Percentiles rank a stretch among this genome's conserved stretches.
Conservation (phyloP, 805 yeast genomes). For the Cyberlindnera subsufficiens region DNA sequence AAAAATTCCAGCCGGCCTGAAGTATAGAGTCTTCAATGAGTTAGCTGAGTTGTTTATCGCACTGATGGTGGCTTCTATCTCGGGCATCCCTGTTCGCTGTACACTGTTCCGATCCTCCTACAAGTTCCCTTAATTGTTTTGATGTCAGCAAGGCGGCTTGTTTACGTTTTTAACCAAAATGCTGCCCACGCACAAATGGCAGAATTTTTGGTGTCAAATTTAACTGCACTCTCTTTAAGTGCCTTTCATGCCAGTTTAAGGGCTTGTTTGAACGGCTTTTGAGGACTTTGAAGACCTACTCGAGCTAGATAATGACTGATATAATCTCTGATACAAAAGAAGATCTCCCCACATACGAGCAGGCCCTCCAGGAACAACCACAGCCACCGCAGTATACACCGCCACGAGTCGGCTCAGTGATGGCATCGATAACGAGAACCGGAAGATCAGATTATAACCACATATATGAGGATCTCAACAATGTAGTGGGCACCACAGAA, state of each 20-base stretch:
- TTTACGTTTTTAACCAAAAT: too few species aligned
- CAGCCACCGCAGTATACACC: conserved; percentile 3
- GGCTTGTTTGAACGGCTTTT: too few species aligned
- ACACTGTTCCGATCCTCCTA: too few species aligned
- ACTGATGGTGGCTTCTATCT: conserved; percentile 5
- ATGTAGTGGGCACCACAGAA: conserved; percentile 11
- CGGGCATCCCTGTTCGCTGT: conserved; percentile 6
- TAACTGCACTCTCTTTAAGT: too few species aligned
- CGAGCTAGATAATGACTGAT: too few species aligned
- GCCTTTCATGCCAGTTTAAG: too few species aligned
- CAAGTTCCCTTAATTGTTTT: too few species aligned
- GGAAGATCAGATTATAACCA: conserved; percentile 1
- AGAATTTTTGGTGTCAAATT: too few species aligned
- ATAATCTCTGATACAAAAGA: neutral
- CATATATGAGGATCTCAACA: conserved; percentile 8
- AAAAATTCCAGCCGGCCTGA: conserved; percentile 55
- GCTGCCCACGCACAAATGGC: too few species aligned
- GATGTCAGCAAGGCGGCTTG: too few species aligned
- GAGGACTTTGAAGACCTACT: too few species aligned
- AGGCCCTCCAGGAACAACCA: conserved; percentile 4
- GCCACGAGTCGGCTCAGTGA: neutral
- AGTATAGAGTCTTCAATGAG: conserved; percentile 31
- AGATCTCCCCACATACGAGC: conserved; percentile 9
- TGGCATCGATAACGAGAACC: neutral
- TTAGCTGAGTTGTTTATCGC: conserved; percentile 12